Percentiles rank a stretch among this genome's conserved stretches.
Evolutionary conservation across 306 rosid species (phyloP).

Genomic region (Lithocarpus polystachyus): DNA sequence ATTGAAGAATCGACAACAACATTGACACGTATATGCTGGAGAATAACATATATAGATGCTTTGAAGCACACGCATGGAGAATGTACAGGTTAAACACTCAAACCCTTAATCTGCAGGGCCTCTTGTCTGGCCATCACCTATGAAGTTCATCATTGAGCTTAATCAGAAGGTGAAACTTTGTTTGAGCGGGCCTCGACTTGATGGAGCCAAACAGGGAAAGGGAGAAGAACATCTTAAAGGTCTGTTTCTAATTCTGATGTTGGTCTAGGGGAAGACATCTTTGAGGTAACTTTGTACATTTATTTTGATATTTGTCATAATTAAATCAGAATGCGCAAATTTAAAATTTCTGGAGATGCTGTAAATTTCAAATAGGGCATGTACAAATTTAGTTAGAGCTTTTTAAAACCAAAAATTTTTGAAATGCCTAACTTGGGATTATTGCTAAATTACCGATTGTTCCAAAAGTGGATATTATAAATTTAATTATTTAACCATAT

Average conservation of each 20-base stretch:
- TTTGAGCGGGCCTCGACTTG: slow-evolving; percentile 63
- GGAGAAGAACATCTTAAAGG: slow-evolving; percentile 76
- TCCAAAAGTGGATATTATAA: too few relatives aligned
- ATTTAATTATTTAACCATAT: too few relatives aligned
- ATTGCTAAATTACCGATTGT: too few relatives aligned
- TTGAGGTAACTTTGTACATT: slow-evolving; percentile 55
- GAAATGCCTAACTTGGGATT: too few relatives aligned
- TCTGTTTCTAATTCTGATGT: slow-evolving; percentile 52
- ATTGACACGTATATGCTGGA: slow-evolving; percentile 42
- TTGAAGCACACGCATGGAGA: slow-evolving; percentile 64
- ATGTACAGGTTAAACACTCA: slow-evolving; percentile 69
- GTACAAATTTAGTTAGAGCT: too few relatives aligned
- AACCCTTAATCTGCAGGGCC: slow-evolving; percentile 90
- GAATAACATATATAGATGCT: slow-evolving; percentile 83
- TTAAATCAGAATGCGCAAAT: background rate
- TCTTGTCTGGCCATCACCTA: slow-evolving; percentile 94
- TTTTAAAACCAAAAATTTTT: too few relatives aligned
- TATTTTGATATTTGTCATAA: background rate
- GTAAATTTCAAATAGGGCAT: too few relatives aligned
- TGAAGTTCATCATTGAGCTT: slow-evolving; percentile 87
- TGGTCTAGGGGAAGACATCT: slow-evolving; percentile 49
- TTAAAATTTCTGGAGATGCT: too few relatives aligned
- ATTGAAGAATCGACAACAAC: slow-evolving; percentile 5
- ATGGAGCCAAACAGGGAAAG: slow-evolving; percentile 85
- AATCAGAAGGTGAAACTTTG: slow-evolving; percentile 68